Conservation (phyloP, 1,139 yeast species). For the Scheffersomyces quercinus region DNA sequence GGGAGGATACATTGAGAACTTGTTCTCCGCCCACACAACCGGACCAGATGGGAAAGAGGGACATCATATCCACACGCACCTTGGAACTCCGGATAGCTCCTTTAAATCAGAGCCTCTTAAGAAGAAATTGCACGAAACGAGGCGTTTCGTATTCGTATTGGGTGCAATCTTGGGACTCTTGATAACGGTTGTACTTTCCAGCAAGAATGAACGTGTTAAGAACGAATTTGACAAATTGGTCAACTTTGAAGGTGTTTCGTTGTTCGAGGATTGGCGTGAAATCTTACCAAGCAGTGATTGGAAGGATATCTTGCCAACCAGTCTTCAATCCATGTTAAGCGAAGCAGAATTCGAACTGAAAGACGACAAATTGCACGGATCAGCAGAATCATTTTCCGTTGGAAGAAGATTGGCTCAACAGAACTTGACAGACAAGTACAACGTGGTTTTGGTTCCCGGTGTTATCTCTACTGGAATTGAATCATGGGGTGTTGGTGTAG, state of each 20-base stretch:
- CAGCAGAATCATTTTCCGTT: conserved; percentile 84
- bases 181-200: conserved; percentile 64
- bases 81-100: neutral
- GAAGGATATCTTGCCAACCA: conserved; percentile 67
- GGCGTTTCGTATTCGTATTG: conserved; percentile 49
- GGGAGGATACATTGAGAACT: neutral
- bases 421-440: conserved; percentile 59
- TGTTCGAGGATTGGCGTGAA: conserved; percentile 43
- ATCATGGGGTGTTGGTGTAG: conserved; percentile 76
- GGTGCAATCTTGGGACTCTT: conserved; percentile 72
- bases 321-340: conserved; percentile 59
- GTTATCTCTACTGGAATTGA: conserved; percentile 95
- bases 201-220: conserved; percentile 40
- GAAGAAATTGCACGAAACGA: conserved; percentile 30
- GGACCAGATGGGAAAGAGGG: conserved; percentile 1
- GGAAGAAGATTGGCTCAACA: conserved; percentile 66
- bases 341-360: conserved; percentile 46
- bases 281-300: conserved; percentile 26
- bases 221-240: conserved; percentile 55
- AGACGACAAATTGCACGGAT: conserved; percentile 44
- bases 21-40: neutral
- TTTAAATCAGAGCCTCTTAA: conserved; percentile 8
- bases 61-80: neutral
- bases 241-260: conserved; percentile 26
- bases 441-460: conserved; percentile 93